A percentile compares a stretch with the other conserved stretches of the same genome.
Evolutionary conservation across 208 protist genomes (phyloP).

Genomic region (Trichomonas vaginalis): DNA sequence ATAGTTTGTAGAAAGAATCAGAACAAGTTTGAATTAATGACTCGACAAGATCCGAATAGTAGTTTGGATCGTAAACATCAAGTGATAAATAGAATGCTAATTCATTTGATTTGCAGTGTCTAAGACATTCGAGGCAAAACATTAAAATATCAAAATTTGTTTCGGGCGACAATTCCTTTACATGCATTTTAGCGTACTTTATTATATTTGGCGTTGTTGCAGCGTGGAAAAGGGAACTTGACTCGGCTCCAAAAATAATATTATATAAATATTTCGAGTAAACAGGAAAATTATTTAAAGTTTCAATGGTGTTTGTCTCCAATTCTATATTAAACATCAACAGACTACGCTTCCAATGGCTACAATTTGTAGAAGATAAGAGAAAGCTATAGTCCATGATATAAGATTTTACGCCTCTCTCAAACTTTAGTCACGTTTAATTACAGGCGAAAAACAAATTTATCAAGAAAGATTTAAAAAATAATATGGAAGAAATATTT

Average conservation of each 20-base stretch:
- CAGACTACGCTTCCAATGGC: background rate
- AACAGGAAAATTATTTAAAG: background rate
- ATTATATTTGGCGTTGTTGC: background rate
- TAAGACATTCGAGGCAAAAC: background rate
- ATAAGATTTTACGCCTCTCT: too few species aligned
- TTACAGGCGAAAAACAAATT: too few species aligned
- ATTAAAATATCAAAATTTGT: background rate
- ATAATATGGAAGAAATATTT: too few species aligned
- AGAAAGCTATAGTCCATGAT: background rate
- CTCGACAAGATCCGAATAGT: background rate
- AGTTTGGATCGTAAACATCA: background rate
- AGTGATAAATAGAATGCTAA: background rate
- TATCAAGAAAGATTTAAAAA: too few species aligned
- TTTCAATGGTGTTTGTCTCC: background rate
- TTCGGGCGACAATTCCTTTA: background rate
- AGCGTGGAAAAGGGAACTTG: background rate
- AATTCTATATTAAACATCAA: background rate
- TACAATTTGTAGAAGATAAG: background rate
- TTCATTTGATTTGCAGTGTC: background rate
- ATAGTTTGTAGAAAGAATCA: background rate
- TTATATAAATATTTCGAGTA: background rate
- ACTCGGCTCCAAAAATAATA: background rate
- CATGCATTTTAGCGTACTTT: background rate
- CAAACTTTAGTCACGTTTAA: too few species aligned
- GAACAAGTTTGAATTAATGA: background rate